Percentiles rank a stretch among this genome's conserved stretches.
phyloP scores from a whole-genome alignment of 106 monocot species.

The Narthecium ossifragum region DNA sequence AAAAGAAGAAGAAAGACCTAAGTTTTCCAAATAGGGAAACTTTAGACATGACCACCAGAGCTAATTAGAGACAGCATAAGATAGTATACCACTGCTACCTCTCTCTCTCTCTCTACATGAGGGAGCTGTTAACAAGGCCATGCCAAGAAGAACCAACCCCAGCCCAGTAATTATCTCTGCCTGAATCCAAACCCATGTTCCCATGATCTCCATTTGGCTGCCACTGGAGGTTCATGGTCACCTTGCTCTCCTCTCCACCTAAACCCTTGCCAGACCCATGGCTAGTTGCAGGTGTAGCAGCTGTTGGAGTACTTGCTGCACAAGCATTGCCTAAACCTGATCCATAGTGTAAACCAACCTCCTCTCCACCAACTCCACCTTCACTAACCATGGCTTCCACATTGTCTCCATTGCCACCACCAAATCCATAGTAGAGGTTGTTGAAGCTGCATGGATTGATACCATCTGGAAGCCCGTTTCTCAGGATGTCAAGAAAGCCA shows the following conservation, averaged over 20 bases:
- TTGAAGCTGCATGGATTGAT: conserved; percentile 7
- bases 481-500: conserved; percentile 22
- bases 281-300: conserved; percentile 1
- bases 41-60: not conserved
- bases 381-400: not conserved
- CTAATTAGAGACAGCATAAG: no score
- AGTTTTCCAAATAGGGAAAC: no score
- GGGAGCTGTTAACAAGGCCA: no score
- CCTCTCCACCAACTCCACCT: conserved; percentile 1
- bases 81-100: no score
- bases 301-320: conserved; percentile 3
- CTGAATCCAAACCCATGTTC: not conserved
- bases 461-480: conserved; percentile 12
- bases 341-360: not conserved
- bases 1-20: no score
- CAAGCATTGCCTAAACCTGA: not conserved
- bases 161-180: no score
- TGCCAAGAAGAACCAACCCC: no score
- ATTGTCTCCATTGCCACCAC: not conserved
- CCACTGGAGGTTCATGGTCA: conserved; percentile 16
- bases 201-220: conserved; percentile 4
- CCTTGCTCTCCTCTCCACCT: conserved; percentile 25
- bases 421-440: conserved; percentile 13
- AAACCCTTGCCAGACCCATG: conserved; percentile 11
- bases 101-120: no score